Evolutionary conservation across 2,329 filamentous ascomycete species (phyloP).

Genomic region (Talaromyces islandicus): DNA sequence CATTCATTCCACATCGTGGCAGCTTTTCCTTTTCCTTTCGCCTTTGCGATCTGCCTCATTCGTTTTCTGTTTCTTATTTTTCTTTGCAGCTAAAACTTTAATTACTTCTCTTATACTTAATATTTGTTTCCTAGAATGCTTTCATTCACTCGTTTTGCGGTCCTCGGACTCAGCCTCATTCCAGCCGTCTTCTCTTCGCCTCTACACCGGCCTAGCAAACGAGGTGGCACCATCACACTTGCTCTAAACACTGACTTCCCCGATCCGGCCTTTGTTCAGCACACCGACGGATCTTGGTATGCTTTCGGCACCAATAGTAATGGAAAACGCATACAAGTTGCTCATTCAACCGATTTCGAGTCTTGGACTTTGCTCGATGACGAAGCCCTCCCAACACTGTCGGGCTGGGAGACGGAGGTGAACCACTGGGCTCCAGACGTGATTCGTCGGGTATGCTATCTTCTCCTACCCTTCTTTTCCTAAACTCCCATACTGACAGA

Average conservation of each 20-base stretch:
- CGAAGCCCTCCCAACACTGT: constrained; percentile 50
- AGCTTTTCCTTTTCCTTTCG: not conserved
- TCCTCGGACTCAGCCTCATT: constrained; percentile 5
- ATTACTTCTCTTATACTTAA: not conserved
- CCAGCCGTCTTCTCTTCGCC: not conserved
- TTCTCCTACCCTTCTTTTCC: not conserved
- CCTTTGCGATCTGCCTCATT: not conserved
- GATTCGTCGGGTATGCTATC: constrained; percentile 34
- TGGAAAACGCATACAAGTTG: constrained; percentile 50
- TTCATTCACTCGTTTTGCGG: not conserved
- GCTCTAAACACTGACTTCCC: constrained; percentile 34
- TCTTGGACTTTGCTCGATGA: constrained; percentile 42
- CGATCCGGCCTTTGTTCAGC: constrained; percentile 43
- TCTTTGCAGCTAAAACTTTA: not conserved
- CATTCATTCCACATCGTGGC: not conserved
- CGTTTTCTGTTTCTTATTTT: not conserved
- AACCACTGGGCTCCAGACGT: constrained; percentile 61
- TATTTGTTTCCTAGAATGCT: not conserved
- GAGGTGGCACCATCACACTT: constrained; percentile 10
- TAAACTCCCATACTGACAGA: constrained; percentile 1
- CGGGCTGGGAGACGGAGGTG: constrained; percentile 48
- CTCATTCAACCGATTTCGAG: constrained; percentile 43
- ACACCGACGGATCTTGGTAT: constrained; percentile 47
- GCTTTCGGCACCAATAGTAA: constrained; percentile 53
- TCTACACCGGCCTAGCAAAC: not conserved